These are phyloP conservation scores for Kuraishia cidri DNA, from an alignment of 805 yeast genomes.

Conservation along the genomic window DNA sequence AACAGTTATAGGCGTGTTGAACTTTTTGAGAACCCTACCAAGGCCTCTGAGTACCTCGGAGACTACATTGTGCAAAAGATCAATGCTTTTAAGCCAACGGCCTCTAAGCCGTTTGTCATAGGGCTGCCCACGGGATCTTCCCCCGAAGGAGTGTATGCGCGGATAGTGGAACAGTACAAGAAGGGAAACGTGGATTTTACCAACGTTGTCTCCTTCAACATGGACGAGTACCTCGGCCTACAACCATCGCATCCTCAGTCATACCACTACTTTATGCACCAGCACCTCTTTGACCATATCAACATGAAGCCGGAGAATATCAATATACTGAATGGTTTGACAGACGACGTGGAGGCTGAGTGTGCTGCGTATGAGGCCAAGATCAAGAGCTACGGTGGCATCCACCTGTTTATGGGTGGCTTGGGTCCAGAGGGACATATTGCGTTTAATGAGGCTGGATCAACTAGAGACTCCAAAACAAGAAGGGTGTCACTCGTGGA, in stretches of 20 bases:
- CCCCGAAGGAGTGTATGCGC: slow-evolving; percentile 44
- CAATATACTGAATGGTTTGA: slow-evolving; percentile 44
- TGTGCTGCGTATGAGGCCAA: slow-evolving; percentile 38
- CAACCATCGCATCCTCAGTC: slow-evolving; percentile 38
- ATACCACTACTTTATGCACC: slow-evolving; percentile 49
- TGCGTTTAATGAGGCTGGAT: slow-evolving; percentile 53
- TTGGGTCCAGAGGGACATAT: slow-evolving; percentile 55
- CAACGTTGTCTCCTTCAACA: slow-evolving; percentile 50
- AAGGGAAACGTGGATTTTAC: slow-evolving; percentile 32
- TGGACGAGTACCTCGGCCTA: slow-evolving; percentile 51
- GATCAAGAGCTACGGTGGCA: slow-evolving; percentile 37
- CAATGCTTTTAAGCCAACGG: slow-evolving; percentile 33
- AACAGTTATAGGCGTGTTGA: slow-evolving; percentile 11
- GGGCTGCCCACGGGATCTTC: slow-evolving; percentile 59
- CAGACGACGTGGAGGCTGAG: slow-evolving; percentile 33
- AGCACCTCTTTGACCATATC: slow-evolving; percentile 45
- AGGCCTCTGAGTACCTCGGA: slow-evolving; percentile 36
- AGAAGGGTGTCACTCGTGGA: slow-evolving; percentile 36
- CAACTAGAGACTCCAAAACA: slow-evolving; percentile 32
- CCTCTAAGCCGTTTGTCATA: slow-evolving; percentile 37
- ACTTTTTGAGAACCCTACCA: slow-evolving; percentile 23
- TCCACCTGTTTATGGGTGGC: slow-evolving; percentile 48
- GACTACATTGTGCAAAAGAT: slow-evolving; percentile 33
- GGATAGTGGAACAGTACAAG: slow-evolving; percentile 33
- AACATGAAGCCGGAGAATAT: slow-evolving; percentile 44